phyloP scores from a whole-genome alignment of 2,329 filamentous ascomycete species.

The Camillea tinctor region DNA sequence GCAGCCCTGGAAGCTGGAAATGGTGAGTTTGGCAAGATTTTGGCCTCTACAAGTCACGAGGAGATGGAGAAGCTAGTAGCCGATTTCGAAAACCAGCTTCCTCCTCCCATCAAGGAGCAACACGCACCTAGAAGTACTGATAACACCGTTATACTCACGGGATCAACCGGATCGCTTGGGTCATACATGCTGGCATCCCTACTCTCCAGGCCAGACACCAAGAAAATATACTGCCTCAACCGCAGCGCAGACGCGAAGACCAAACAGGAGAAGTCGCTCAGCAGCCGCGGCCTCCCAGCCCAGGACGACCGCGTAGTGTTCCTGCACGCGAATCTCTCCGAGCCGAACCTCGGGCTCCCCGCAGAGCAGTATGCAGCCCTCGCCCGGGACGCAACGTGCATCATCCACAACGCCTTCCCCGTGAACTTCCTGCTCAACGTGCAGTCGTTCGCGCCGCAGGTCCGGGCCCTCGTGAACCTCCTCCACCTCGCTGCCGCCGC shows the following conservation, averaged over 20 bases:
- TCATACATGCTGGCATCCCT: conserved; percentile 12
- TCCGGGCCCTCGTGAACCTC: conserved; percentile 13
- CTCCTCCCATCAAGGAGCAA: neutral
- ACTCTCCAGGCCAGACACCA: neutral
- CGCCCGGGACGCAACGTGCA: conserved; percentile 11
- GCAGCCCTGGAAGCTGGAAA: neutral
- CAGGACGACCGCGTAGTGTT: conserved; percentile 14
- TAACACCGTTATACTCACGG: conserved; percentile 4
- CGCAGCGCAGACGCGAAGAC: neutral
- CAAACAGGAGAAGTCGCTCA: conserved; percentile 7
- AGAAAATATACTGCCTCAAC: conserved; percentile 11
- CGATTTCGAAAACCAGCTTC: conserved; percentile 1
- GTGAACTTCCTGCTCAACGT: conserved; percentile 25
- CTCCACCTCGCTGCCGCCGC: conserved; percentile 12
- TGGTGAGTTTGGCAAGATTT: neutral
- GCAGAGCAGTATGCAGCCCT: conserved; percentile 11
- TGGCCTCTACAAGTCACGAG: neutral
- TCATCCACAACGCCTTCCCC: conserved; percentile 25
- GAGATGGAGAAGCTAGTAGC: neutral
- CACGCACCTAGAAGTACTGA: neutral
- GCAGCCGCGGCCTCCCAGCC: conserved; percentile 1
- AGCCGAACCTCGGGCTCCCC: conserved; percentile 15
- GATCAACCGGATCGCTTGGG: conserved; percentile 12
- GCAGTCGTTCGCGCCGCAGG: conserved; percentile 17
- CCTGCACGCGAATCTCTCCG: conserved; percentile 12